phyloP scores from a whole-genome alignment of 1,284 basidiomycete species.

The Trichosporon inkin region DNA sequence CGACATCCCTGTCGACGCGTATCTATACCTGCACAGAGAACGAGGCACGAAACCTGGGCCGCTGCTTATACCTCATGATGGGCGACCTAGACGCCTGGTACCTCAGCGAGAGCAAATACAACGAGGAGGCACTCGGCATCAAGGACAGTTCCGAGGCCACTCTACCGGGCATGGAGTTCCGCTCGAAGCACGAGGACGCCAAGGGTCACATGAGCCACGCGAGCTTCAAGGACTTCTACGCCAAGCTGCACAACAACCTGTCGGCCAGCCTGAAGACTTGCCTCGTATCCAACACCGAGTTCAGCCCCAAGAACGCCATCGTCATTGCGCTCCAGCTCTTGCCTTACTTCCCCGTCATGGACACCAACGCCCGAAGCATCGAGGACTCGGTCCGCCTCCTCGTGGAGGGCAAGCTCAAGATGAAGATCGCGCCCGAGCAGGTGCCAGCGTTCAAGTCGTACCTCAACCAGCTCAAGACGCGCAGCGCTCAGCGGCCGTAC shows the following conservation, averaged over 20 bases:
- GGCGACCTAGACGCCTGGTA: slow-evolving; percentile 73
- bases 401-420: slow-evolving; percentile 60
- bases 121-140: slow-evolving; percentile 51
- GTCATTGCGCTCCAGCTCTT: slow-evolving; percentile 83
- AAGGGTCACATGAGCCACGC: slow-evolving; percentile 60
- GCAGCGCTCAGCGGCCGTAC: slow-evolving; percentile 29
- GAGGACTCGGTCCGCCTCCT: slow-evolving; percentile 64
- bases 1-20: slow-evolving; percentile 74
- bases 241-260: slow-evolving; percentile 78
- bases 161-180: slow-evolving; percentile 56
- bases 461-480: slow-evolving; percentile 31
- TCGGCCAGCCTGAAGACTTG: slow-evolving; percentile 26
- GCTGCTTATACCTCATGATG: slow-evolving; percentile 75
- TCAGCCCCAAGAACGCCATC: slow-evolving; percentile 80
- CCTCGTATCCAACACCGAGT: slow-evolving; percentile 51
- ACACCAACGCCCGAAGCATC: slow-evolving; percentile 56
- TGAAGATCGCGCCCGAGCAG: slow-evolving; percentile 35
- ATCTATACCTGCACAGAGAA: slow-evolving; percentile 92
- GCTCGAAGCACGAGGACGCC: slow-evolving; percentile 51
- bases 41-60: slow-evolving; percentile 91
- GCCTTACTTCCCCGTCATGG: slow-evolving; percentile 73
- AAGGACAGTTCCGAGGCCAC: slow-evolving; percentile 29
- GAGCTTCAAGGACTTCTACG: slow-evolving; percentile 65
- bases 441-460: slow-evolving; percentile 34
- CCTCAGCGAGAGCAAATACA: slow-evolving; percentile 57